Percentiles rank a stretch among this genome's conserved stretches.
Conservation (phyloP, 139 green algal species). For the Axilococcus clingmanii region DNA sequence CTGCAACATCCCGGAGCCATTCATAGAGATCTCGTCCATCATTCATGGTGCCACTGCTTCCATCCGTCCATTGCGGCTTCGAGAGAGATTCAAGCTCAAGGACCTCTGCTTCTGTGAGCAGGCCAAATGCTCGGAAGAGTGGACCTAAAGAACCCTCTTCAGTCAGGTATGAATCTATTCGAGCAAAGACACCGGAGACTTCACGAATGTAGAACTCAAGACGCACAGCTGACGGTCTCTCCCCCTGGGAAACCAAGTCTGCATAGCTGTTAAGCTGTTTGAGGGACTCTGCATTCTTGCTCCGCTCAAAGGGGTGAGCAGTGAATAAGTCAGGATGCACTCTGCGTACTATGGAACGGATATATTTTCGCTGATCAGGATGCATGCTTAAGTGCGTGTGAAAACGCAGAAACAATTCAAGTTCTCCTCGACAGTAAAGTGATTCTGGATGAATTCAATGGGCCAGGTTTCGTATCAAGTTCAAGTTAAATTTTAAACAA, state of each 20-base stretch:
- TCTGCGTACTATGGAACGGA: no score
- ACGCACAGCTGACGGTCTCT: constrained; percentile 6
- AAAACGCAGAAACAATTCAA: no score
- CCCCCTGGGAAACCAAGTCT: constrained; percentile 45
- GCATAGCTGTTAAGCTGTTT: constrained; percentile 78
- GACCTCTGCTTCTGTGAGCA: constrained; percentile 61
- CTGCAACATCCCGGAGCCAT: constrained; percentile 62
- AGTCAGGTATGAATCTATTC: constrained; percentile 40
- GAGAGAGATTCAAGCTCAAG: not conserved
- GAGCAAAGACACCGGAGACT: not conserved
- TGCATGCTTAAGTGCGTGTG: no score
- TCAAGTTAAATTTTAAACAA: no score
- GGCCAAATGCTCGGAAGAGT: constrained; percentile 72
- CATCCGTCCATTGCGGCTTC: not conserved
- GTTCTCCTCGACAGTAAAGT: no score
- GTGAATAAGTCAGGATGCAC: constrained; percentile 81
- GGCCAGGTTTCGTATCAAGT: no score
- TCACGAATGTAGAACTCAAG: constrained; percentile 25
- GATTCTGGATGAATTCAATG: no score
- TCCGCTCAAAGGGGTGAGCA: constrained; percentile 48
- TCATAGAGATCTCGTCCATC: constrained; percentile 52
- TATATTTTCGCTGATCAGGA: no score
- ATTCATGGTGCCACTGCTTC: not conserved
- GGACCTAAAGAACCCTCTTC: constrained; percentile 59
- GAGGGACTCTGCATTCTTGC: constrained; percentile 68